Evolutionary conservation across 2,329 filamentous ascomycete genomes (phyloP).

Genomic region (Pestalotiopsis sp.): DNA sequence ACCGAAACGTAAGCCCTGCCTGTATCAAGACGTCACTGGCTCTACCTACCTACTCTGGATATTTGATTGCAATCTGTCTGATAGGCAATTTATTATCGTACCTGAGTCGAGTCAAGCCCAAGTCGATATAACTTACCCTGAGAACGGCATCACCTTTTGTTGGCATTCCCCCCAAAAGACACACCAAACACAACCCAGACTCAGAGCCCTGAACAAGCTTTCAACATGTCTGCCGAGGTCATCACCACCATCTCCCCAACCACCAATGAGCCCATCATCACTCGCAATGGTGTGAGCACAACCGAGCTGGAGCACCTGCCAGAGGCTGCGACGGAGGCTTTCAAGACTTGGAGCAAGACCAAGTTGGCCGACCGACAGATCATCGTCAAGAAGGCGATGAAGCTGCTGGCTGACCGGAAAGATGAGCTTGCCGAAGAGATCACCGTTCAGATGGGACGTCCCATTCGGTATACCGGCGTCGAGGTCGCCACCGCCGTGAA

Average conservation of each 20-base stretch:
- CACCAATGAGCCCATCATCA: constrained; percentile 83
- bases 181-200: background rate
- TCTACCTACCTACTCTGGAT: background rate
- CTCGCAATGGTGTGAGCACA: constrained; percentile 72
- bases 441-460: constrained; percentile 93
- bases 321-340: constrained; percentile 71
- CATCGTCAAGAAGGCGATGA: constrained; percentile 80
- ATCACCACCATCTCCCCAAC: constrained; percentile 85
- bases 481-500: constrained; percentile 86
- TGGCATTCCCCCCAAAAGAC: background rate
- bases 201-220: no score
- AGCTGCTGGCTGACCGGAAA: constrained; percentile 69
- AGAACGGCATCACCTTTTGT: no score
- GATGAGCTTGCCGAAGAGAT: constrained; percentile 83
- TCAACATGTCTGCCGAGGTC: constrained; percentile 63
- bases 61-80: background rate
- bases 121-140: no score
- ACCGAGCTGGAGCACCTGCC: constrained; percentile 74
- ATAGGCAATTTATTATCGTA: background rate
- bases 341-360: constrained; percentile 76
- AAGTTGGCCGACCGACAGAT: constrained; percentile 74
- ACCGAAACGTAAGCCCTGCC: background rate
- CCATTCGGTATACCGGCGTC: constrained; percentile 82
- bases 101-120: background rate
- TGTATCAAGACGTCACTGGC: constrained; percentile 1